Base-by-base conservation (phyloP, 148 eudicot species). In the Hydrangea macrophylla region DNA sequence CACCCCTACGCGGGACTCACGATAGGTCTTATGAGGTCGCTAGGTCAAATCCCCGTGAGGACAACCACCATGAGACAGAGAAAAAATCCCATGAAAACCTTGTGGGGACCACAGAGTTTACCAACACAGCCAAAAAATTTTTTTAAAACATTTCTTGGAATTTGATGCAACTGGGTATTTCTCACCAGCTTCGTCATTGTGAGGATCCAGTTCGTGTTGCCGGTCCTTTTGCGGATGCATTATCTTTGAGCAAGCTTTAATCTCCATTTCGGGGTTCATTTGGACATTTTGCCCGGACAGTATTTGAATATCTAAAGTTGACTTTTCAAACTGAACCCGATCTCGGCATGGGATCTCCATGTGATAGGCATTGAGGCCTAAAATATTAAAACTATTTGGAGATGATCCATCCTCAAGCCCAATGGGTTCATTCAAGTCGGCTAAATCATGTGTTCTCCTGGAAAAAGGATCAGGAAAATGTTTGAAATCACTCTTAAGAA, bases 351-450 rank as follows among this genome's bases (percentile, higher is more conserved):
- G 44, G 15, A 60, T 60, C 28, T 23, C 7, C 64, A 23, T 60
- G 44, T 35, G 26, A 28, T 22, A 20, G 28, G 64, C 4, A 1
- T 60, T 45, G 9, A 27, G 23, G 64, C 28, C 64, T 36, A 60
- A 2, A 60, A 35, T 8, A 60, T 60, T 60, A 25, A 15, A 10
- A 2, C 54, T 15, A 22, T 31, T 58, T 22, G 56, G 23, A 42
- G 56, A 36, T 22, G 10, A 40, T 42, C 8, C 72, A 58, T 22
- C 72, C 31, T 58, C 48, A 28, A 58, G 22, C 27, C 42, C 2
- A 2, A 42, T 24, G 15, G 75, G 76, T 55, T 60, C 79, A 64
- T 83, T 74, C 59, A 76, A 71, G 72, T 76, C 80, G 2, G 71
- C 69, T 59, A 79, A 67, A 66, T 62, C 67, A 65, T 20, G 12